These are phyloP conservation scores for Aspergillus taichungensis DNA, from an alignment of 495 filamentous ascomycete species.

Conservation along the genomic window DNA sequence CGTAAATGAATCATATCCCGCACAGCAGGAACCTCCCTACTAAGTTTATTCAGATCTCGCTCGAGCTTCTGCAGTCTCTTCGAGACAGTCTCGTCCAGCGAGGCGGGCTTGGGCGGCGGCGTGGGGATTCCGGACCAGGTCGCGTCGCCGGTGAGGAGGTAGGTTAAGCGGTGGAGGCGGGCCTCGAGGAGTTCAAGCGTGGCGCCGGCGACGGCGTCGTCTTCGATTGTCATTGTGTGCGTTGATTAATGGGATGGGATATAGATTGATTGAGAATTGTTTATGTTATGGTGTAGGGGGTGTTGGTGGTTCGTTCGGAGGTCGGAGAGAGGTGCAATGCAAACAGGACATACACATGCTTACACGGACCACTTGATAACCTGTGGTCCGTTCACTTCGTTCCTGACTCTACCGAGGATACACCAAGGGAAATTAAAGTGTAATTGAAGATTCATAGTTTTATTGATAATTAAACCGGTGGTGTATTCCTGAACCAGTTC, in stretches of 20 bases:
- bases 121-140: constrained; percentile 34
- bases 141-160: constrained; percentile 56
- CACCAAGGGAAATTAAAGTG: too few species aligned
- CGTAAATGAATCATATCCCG: constrained; percentile 43
- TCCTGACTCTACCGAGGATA: too few species aligned
- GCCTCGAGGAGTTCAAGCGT: constrained; percentile 70
- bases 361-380: not conserved
- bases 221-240: constrained; percentile 27
- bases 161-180: constrained; percentile 67
- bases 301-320: too few species aligned
- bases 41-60: constrained; percentile 42
- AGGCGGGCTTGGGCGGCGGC: constrained; percentile 27
- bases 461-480: too few species aligned
- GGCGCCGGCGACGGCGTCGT: constrained; percentile 29
- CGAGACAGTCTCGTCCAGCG: constrained; percentile 35
- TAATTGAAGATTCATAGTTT: too few species aligned
- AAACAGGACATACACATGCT: constrained; percentile 16
- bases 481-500: too few species aligned
- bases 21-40: constrained; percentile 36
- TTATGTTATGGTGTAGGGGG: too few species aligned
- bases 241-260: not conserved
- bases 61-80: constrained; percentile 59
- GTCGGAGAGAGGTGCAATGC: constrained; percentile 1
- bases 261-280: not conserved
- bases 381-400: not conserved